A percentile compares a stretch with the other conserved stretches of the same genome.
Conservation (phyloP, 176 grass and related monocot genomes). For the Typha latifolia region DNA sequence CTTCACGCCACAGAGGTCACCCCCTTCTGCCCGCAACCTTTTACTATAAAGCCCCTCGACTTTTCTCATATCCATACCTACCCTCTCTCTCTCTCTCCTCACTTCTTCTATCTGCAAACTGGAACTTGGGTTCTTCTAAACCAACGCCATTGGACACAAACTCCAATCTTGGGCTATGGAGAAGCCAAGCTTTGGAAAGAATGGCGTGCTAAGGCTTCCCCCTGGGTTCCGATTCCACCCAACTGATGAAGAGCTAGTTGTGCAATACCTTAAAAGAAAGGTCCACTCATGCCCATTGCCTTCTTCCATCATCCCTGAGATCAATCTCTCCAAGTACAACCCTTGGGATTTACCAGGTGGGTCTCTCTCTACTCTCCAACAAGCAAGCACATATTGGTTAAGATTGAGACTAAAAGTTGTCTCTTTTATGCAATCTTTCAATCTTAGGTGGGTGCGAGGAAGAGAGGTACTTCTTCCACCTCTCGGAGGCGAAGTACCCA, state of each 20-base stretch:
- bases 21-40: constrained; percentile 27
- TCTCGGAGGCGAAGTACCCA: constrained; percentile 16
- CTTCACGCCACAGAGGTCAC: constrained; percentile 11
- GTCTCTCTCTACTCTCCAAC: not conserved
- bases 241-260: constrained; percentile 29
- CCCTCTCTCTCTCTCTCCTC: not conserved
- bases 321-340: constrained; percentile 26
- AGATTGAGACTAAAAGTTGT: not conserved
- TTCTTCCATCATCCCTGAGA: constrained; percentile 27
- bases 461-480: constrained; percentile 35
- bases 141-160: not conserved
- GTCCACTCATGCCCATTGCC: constrained; percentile 26
- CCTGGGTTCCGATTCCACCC: constrained; percentile 37
- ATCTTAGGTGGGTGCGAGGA: constrained; percentile 10
- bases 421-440: not conserved
- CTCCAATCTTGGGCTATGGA: not conserved
- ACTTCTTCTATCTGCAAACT: not conserved
- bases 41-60: constrained; percentile 3
- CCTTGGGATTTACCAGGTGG: constrained; percentile 31
- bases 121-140: not conserved
- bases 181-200: not conserved
- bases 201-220: constrained; percentile 15
- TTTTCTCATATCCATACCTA: not conserved
- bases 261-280: constrained; percentile 33
- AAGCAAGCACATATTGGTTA: not conserved